Percentiles rank a stretch among this genome's conserved stretches.
Evolutionary conservation across 1,284 basidiomycete species (phyloP).

Genomic region (Afroboletus lepidellus): DNA sequence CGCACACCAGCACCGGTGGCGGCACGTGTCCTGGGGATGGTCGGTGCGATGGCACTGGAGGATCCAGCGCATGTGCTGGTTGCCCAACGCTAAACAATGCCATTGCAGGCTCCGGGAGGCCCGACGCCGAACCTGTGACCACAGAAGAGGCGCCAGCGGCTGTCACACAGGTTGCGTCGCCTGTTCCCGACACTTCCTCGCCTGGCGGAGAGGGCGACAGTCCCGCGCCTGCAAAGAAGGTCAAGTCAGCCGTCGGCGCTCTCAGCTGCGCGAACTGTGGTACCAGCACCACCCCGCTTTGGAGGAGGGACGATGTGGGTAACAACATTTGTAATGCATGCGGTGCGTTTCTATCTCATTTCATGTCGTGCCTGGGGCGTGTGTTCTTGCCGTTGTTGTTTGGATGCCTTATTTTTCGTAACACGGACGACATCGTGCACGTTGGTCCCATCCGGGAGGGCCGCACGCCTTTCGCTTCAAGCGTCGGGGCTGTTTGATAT

Average conservation of each 20-base stretch:
- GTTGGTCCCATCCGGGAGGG: slow-evolving; percentile 24
- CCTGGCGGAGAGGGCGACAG: slow-evolving; percentile 30
- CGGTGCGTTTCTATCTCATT: slow-evolving; percentile 59
- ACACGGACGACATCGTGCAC: slow-evolving; percentile 19
- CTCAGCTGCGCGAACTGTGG: slow-evolving; percentile 89
- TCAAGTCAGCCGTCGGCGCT: slow-evolving; percentile 63
- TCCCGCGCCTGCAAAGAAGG: slow-evolving; percentile 29
- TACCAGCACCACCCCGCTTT: slow-evolving; percentile 91
- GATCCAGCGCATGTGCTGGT: slow-evolving; percentile 85
- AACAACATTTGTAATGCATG: slow-evolving; percentile 93
- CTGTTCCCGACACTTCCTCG: slow-evolving; percentile 32
- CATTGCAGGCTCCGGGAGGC: slow-evolving; percentile 43
- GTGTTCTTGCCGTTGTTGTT: slow-evolving; percentile 20
- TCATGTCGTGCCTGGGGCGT: slow-evolving; percentile 28
- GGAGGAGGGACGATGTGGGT: slow-evolving; percentile 91
- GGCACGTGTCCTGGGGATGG: slow-evolving; percentile 95
- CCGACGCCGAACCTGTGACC: slow-evolving; percentile 33
- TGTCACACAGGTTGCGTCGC: slow-evolving; percentile 19
- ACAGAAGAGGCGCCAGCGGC: slow-evolving; percentile 18
- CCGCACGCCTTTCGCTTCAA: slow-evolving; percentile 20
- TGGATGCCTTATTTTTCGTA: slow-evolving; percentile 22
- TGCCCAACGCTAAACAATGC: slow-evolving; percentile 94
- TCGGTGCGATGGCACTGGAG: slow-evolving; percentile 92
- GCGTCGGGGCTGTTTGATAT: slow-evolving; percentile 7
- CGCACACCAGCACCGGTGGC: slow-evolving; percentile 37